Conservation (phyloP, 257 asterid genomes). For the Nicotiana paniculata region DNA sequence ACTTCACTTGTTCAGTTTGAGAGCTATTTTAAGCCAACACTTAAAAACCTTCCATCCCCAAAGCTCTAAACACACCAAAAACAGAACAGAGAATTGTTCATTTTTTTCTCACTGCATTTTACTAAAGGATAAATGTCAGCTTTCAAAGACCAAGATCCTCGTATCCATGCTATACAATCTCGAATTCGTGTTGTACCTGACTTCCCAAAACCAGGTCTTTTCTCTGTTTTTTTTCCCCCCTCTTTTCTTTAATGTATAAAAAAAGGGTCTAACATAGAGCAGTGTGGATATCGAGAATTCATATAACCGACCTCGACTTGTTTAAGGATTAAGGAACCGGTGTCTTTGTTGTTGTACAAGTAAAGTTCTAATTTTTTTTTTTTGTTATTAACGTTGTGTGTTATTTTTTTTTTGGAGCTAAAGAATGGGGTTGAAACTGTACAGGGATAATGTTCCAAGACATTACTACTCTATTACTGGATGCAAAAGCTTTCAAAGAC, state of each 20-base stretch:
- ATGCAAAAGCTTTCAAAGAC: slow-evolving; percentile 70
- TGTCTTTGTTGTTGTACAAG: no score
- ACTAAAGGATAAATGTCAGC: slow-evolving; percentile 45
- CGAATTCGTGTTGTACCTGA: slow-evolving; percentile 75
- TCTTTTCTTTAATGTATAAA: background rate
- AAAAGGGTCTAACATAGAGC: background rate
- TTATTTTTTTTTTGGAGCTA: background rate
- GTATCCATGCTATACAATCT: slow-evolving; percentile 66
- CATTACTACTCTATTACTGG: slow-evolving; percentile 67
- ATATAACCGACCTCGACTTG: background rate
- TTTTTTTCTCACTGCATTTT: background rate
- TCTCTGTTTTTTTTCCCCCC: background rate
- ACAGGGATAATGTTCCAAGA: slow-evolving; percentile 92
- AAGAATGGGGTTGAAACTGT: background rate
- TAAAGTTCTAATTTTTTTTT: background rate
- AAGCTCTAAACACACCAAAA: background rate
- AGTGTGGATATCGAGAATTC: background rate
- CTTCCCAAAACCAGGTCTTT: slow-evolving; percentile 65
- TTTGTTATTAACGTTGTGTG: background rate
- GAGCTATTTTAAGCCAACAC: background rate
- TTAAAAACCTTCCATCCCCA: background rate
- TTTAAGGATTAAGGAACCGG: no score
- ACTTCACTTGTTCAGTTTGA: background rate
- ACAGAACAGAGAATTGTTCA: background rate
- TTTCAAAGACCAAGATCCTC: slow-evolving; percentile 55